phyloP scores from a whole-genome alignment of 352 stramenopile genomes.

The Peronospora belbahrii region DNA sequence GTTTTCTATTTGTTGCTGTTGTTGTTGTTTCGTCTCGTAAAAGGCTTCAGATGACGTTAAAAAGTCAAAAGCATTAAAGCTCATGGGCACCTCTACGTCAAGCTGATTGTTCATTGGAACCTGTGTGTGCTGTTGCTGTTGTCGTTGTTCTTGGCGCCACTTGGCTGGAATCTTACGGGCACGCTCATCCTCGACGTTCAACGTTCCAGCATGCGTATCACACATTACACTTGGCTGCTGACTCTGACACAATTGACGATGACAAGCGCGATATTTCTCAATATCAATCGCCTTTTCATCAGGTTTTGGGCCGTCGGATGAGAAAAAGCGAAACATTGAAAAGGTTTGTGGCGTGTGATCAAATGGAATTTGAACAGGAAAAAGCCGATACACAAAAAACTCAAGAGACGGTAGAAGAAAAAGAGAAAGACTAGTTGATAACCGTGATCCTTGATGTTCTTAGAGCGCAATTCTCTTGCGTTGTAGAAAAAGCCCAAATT shows the following conservation, averaged over 20 bases:
- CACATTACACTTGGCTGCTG: conserved; percentile 8
- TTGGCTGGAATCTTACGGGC: conserved; percentile 33
- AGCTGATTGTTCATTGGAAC: conserved; percentile 20
- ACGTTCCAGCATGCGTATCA: conserved; percentile 14
- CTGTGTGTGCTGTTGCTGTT: conserved; percentile 10
- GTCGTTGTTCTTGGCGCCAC: conserved; percentile 21
- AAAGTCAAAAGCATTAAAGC: conserved; percentile 48
- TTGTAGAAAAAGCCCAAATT: neutral
- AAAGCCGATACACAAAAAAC: too few species aligned
- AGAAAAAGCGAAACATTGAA: conserved; percentile 26
- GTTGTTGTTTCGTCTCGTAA: conserved; percentile 3
- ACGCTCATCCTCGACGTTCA: conserved; percentile 28
- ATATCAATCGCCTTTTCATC: conserved; percentile 24
- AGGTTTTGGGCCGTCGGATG: conserved; percentile 1
- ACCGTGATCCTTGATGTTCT: too few species aligned
- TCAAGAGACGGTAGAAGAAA: too few species aligned
- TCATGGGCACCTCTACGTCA: conserved; percentile 11
- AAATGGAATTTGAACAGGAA: conserved; percentile 2
- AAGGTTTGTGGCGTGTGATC: neutral
- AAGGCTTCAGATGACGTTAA: conserved; percentile 35
- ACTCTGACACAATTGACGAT: conserved; percentile 27
- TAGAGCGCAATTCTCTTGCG: too few species aligned
- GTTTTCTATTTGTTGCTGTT: conserved; percentile 5
- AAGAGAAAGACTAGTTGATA: too few species aligned
- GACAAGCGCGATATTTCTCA: conserved; percentile 34